Conservation (phyloP, 805 yeast genomes). For the Suhomyces vadensis region DNA sequence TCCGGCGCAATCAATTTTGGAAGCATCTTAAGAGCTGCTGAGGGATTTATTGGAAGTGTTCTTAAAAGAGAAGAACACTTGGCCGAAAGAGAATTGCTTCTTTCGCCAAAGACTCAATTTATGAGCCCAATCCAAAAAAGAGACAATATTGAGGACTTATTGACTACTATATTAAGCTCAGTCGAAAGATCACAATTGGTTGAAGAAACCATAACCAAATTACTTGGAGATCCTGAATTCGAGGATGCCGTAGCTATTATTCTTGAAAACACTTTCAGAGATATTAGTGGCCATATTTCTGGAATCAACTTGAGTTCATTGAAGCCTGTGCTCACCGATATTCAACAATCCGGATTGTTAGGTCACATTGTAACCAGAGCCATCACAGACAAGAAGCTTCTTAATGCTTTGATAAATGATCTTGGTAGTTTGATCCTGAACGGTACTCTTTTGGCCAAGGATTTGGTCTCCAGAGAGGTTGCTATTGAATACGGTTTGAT, state of each 20-base stretch:
- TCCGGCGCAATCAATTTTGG: slow-evolving; percentile 19
- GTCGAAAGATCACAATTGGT: slow-evolving; percentile 30
- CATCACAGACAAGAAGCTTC: slow-evolving; percentile 21
- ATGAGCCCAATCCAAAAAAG: slow-evolving; percentile 17
- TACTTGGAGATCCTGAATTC: slow-evolving; percentile 26
- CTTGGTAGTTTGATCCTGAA: slow-evolving; percentile 21
- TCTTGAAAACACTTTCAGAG: slow-evolving; percentile 23
- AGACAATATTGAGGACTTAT: slow-evolving; percentile 32
- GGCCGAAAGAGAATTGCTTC: slow-evolving; percentile 5
- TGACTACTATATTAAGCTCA: slow-evolving; percentile 28
- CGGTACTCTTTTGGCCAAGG: slow-evolving; percentile 14
- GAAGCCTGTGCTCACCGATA: slow-evolving; percentile 18
- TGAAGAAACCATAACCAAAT: slow-evolving; percentile 22
- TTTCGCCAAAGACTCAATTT: background rate
- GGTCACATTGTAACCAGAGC: slow-evolving; percentile 24
- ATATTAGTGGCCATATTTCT: slow-evolving; percentile 17
- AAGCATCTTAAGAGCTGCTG: slow-evolving; percentile 14
- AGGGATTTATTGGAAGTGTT: slow-evolving; percentile 9
- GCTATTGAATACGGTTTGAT: slow-evolving; percentile 2
- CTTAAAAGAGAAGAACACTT: slow-evolving; percentile 11
- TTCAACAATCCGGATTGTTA: slow-evolving; percentile 27
- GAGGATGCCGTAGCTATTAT: slow-evolving; percentile 25
- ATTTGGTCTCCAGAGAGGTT: slow-evolving; percentile 4
- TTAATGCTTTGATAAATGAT: slow-evolving; percentile 23
- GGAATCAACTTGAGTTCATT: slow-evolving; percentile 21